Evolutionary conservation across 1,284 basidiomycete species (phyloP).

Genomic region (Cryptococcus sp.): DNA sequence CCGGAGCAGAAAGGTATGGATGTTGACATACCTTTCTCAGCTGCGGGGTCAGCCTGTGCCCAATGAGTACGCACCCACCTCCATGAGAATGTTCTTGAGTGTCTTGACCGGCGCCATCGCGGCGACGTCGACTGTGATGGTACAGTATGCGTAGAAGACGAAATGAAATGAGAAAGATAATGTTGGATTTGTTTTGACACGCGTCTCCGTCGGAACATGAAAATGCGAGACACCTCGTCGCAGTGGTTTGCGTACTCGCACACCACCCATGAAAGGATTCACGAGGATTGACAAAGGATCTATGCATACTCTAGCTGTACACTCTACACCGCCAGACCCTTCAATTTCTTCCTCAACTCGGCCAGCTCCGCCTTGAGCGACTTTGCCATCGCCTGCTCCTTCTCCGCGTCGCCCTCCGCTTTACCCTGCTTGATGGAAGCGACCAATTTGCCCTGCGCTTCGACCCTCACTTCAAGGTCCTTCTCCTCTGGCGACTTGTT

Average conservation of each 20-base stretch:
- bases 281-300: too few species aligned
- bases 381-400: conserved; percentile 60
- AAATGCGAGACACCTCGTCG: too few species aligned
- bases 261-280: too few species aligned
- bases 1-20: conserved; percentile 80
- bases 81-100: conserved; percentile 46
- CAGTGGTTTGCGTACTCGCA: too few species aligned
- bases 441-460: conserved; percentile 71
- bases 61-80: conserved; percentile 32
- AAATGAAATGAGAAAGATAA: too few species aligned
- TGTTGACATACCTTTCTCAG: conserved; percentile 65
- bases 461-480: conserved; percentile 61
- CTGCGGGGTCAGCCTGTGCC: conserved; percentile 17
- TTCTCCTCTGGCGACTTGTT: conserved; percentile 54
- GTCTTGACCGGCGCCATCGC: conserved; percentile 33
- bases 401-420: conserved; percentile 55
- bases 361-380: conserved; percentile 67
- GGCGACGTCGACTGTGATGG: background rate
- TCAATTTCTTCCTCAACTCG: conserved; percentile 52
- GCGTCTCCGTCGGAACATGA: too few species aligned
- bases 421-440: conserved; percentile 68
- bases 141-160: too few species aligned
- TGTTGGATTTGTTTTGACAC: too few species aligned
- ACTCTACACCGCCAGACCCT: conserved; percentile 22
- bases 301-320: too few species aligned